phyloP scores from a whole-genome alignment of 768 basidiomycete species.

The Paxillus ammoniavirescens region DNA sequence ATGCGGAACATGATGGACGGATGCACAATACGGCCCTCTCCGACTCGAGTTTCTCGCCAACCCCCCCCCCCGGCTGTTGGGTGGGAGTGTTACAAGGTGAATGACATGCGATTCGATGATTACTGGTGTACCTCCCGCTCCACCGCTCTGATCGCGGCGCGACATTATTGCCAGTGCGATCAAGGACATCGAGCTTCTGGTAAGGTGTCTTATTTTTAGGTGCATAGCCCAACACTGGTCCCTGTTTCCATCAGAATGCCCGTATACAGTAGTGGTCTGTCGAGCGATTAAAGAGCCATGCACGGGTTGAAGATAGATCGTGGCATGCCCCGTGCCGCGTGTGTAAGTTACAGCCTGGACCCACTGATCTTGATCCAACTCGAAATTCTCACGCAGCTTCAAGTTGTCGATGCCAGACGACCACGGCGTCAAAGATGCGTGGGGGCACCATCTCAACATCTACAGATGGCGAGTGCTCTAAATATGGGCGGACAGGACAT shows the following conservation, averaged over 20 bases:
- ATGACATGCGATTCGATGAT: background rate
- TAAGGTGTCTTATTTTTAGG: constrained; percentile 23
- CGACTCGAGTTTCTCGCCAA: constrained; percentile 52
- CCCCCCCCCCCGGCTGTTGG: constrained; percentile 38
- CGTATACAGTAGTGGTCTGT: constrained; percentile 41
- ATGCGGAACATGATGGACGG: constrained; percentile 88
- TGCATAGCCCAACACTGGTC: background rate
- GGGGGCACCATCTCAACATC: background rate
- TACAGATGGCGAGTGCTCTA: constrained; percentile 38
- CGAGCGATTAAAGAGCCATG: constrained; percentile 46
- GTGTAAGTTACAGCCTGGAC: background rate
- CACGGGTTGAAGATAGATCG: constrained; percentile 32
- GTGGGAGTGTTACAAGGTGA: constrained; percentile 29
- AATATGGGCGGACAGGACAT: constrained; percentile 59
- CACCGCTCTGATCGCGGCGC: background rate
- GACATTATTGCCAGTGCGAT: constrained; percentile 43
- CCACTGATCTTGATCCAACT: background rate
- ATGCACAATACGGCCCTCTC: constrained; percentile 67
- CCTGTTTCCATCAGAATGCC: constrained; percentile 41
- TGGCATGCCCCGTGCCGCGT: no score
- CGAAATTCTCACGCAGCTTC: background rate
- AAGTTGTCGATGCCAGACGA: background rate
- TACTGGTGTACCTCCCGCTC: background rate
- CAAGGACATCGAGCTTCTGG: constrained; percentile 66
- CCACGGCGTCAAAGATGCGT: background rate